Conservation (phyloP, 176 grass and related monocot genomes). For the Oryza meyeriana region DNA sequence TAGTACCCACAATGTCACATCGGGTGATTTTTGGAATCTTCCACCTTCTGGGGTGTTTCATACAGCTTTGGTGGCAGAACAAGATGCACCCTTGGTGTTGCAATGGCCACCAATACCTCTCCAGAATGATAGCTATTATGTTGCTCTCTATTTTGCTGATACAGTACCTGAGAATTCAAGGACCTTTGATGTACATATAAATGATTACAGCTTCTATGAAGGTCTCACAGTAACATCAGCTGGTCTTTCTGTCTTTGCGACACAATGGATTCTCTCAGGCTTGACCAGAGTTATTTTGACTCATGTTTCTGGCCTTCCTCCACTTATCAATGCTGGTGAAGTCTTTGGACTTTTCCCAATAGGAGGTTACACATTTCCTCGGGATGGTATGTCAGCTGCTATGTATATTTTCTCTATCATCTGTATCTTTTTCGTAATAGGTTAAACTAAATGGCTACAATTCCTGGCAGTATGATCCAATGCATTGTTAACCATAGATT, state of each 20-base stretch:
- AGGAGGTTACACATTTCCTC: constrained; percentile 53
- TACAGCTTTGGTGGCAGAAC: constrained; percentile 70
- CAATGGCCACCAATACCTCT: constrained; percentile 79
- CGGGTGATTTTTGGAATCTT: constrained; percentile 84
- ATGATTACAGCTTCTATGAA: constrained; percentile 65
- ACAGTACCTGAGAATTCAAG: constrained; percentile 60
- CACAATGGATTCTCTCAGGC: constrained; percentile 79
- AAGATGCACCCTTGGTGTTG: constrained; percentile 50
- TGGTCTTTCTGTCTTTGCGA: constrained; percentile 77
- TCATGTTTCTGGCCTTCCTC: constrained; percentile 51
- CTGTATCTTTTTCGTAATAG: neutral
- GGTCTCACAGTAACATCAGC: constrained; percentile 59
- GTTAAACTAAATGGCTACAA: constrained; percentile 1
- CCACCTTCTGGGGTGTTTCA: constrained; percentile 67
- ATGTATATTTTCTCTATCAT: neutral
- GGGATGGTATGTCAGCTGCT: constrained; percentile 59
- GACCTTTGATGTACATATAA: constrained; percentile 72
- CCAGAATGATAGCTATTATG: constrained; percentile 82
- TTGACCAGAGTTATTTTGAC: constrained; percentile 65
- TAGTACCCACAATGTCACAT: constrained; percentile 80
- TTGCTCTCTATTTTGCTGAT: constrained; percentile 93
- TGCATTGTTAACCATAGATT: neutral
- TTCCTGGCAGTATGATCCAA: neutral
- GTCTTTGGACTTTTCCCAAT: constrained; percentile 83
- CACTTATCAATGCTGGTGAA: constrained; percentile 91